Evolutionary conservation across 2,329 filamentous ascomycete genomes (phyloP).

Genomic region (Fusarium chaquense): DNA sequence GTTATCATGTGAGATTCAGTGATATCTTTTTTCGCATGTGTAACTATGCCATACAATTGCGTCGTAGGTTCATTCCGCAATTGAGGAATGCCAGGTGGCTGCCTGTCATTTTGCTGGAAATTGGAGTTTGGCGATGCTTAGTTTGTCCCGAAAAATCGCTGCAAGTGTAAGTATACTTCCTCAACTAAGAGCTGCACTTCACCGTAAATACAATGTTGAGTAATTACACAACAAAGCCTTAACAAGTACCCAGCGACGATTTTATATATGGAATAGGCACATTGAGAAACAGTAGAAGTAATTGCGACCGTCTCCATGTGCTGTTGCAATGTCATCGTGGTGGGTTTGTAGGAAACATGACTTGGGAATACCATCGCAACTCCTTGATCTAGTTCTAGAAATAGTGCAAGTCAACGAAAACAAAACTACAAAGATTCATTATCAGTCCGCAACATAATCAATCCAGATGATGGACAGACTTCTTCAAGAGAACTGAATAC

Average conservation of each 20-base stretch:
- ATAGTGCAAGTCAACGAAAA: neutral
- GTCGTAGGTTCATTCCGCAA: fast-evolving
- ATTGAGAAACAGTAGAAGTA: neutral
- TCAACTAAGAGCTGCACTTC: neutral
- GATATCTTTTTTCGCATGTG: fast-evolving
- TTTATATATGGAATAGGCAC: fast-evolving
- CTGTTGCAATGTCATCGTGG: too few relatives aligned
- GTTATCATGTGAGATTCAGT: neutral
- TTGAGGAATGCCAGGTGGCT: neutral
- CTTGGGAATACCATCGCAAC: too few relatives aligned
- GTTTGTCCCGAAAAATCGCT: neutral
- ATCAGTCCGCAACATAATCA: neutral
- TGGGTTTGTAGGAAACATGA: too few relatives aligned
- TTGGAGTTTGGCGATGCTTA: neutral
- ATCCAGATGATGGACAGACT: fast-evolving
- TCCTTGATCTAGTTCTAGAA: too few relatives aligned
- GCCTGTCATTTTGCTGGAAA: neutral
- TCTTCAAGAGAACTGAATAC: neutral
- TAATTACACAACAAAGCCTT: neutral
- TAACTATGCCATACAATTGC: too few relatives aligned
- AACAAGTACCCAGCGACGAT: fast-evolving
- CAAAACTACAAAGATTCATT: neutral
- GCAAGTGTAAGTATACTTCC: fast-evolving
- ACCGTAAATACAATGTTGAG: neutral
- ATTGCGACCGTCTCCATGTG: too few relatives aligned